Evolutionary conservation across 768 basidiomycete genomes (phyloP), one percentile per base, ranked within the genome.

Genomic region (Mycena crocata): DNA sequence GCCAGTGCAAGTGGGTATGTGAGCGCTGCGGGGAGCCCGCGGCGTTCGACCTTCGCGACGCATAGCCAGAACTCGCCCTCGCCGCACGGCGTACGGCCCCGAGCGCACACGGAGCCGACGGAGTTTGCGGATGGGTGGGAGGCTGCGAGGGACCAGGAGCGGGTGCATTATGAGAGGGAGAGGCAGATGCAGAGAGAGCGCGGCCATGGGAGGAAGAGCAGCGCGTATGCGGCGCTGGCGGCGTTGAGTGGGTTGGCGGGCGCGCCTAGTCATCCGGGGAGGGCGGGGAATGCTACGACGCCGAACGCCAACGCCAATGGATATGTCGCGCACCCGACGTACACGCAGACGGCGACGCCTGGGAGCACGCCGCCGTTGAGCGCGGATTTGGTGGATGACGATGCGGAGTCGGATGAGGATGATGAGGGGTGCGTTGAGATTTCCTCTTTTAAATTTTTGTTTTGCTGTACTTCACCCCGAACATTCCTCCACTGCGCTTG

Each of bases 391-490:
- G 23, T 45, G 46, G 65, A 64, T 23, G 64, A 58, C 32, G 67
- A 31, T 2, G 35, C 31, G 51, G 78, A 78, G 57, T 77, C 75
- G 35, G 73, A 76, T 17, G 62, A 30, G 58, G 32, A 31, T 15
- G 59, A 39, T 50, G 56, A 67, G 14, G 73, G 21, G 77, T 74
- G 75, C 30, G 39, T 21, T 13, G 52, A 75, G 49, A n/a, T n/a
- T n/a, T n/a, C n/a, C n/a, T n/a, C n/a, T n/a, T n/a, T n/a, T n/a
- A n/a, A n/a, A n/a, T n/a, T n/a, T n/a, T n/a, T n/a, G n/a, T n/a
- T n/a, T n/a, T n/a, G n/a, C n/a, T n/a, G n/a, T n/a, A n/a, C n/a
- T n/a, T n/a, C n/a, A n/a, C n/a, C n/a, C n/a, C n/a, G n/a, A n/a
- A n/a, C n/a, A n/a, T n/a, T n/a, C n/a, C n/a, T n/a, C n/a, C n/a